Evolutionary conservation across 306 rosid species (phyloP), one percentile per base, ranked within the genome.

Genomic region (Phaseolus lunatus): DNA sequence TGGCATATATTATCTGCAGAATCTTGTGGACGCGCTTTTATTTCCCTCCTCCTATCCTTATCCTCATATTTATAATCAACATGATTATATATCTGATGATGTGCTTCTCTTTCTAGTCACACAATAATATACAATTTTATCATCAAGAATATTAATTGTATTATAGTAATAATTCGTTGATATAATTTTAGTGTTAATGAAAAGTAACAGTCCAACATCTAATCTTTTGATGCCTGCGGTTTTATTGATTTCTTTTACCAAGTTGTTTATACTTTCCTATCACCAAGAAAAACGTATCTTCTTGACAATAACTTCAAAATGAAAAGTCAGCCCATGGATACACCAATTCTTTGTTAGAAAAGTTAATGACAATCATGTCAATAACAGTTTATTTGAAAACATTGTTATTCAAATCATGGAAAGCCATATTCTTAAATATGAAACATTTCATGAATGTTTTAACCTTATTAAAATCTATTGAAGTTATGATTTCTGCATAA

Each of bases 21-120:
- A 71, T 74, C 79, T 70, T 79, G 85, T 82, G 81, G 89, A 77
- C 87, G 75, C 27, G 69, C 73, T 82, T 33, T 86, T 82, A 84
- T 78, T 81, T 85, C 66, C 64, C 20, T 76, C 59, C 39, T 76
- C 59, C 39, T 52, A 79, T 82, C 67, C 78, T 77, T 86, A 87
- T 86, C 86, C 80, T 80, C 64, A 64, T 15, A 56, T 22, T 52
- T 7, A 47, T 37, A 67, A 37, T 37, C 43, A 37, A 37, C 43
- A 37, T 2, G 12, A 37, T 11, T 41, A 41, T 3, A 3, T 4
- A 31, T 5, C 27, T 11, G 4, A 26, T 39, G 57, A 84, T 69
- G 77, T 70, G 39, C 19, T 65, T 52, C 57, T 5, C 49, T 84
- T 76, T 85, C 70, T 53, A 68, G 53, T 82, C 85, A 83, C 87